Evolutionary conservation across 192 early-diverging fungal species (phyloP).

Genomic region (Entomortierella chlamydospora): DNA sequence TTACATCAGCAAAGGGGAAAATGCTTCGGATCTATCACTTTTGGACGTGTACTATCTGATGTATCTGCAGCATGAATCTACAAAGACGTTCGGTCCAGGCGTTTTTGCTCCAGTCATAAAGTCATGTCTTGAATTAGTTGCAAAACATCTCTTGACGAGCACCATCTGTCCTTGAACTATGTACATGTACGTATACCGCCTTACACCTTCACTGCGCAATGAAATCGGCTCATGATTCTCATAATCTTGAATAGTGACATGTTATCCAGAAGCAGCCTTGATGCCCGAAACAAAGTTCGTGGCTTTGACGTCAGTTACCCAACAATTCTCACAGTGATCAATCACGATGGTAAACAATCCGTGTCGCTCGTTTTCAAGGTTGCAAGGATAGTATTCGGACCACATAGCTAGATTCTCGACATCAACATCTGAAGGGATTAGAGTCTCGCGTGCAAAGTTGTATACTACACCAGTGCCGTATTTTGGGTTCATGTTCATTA

Average conservation of each 20-base stretch:
- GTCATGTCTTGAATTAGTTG: slow-evolving; percentile 32
- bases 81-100: slow-evolving; percentile 41
- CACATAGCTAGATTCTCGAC: slow-evolving; percentile 40
- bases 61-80: too few species aligned
- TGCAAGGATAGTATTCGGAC: slow-evolving; percentile 27
- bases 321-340: slow-evolving; percentile 43
- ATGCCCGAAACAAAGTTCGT: slow-evolving; percentile 38
- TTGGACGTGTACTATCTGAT: too few species aligned
- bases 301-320: slow-evolving; percentile 35
- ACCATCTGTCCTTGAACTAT: slow-evolving; percentile 46
- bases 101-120: slow-evolving; percentile 36
- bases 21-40: too few species aligned
- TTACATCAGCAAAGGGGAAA: too few species aligned
- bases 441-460: slow-evolving; percentile 30
- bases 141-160: slow-evolving; percentile 39
- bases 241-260: slow-evolving; percentile 40
- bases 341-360: slow-evolving; percentile 29
- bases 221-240: slow-evolving; percentile 22
- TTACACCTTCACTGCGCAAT: slow-evolving; percentile 6
- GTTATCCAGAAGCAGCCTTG: slow-evolving; percentile 18
- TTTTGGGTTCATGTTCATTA: slow-evolving; percentile 38
- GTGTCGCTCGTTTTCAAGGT: slow-evolving; percentile 16
- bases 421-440: slow-evolving; percentile 35
- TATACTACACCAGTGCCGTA: slow-evolving; percentile 26
- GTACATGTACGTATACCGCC: slow-evolving; percentile 51